phyloP scores from a whole-genome alignment of 805 yeast species.

The Schizosaccharomyces japonicus region DNA sequence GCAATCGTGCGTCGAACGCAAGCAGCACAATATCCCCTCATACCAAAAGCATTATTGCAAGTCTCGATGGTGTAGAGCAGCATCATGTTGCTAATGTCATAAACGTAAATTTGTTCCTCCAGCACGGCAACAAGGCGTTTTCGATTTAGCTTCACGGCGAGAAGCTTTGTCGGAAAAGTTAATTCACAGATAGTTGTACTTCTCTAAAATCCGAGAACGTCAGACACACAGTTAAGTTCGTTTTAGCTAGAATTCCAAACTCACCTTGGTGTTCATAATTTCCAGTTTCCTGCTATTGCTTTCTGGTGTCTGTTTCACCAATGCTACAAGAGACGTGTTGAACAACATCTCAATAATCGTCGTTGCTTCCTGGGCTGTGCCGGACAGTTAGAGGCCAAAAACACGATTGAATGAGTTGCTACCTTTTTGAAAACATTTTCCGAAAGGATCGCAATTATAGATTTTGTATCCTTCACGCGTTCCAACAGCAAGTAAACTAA shows the following conservation, averaged over 20 bases:
- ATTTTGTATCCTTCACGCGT: conserved; percentile 41
- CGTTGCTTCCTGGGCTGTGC: conserved; percentile 18
- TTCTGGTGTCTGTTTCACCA: conserved; percentile 47
- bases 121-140: conserved; percentile 57
- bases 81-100: conserved; percentile 77
- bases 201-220: conserved; percentile 18
- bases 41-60: conserved; percentile 21
- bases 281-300: conserved; percentile 53
- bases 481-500: conserved; percentile 48
- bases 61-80: conserved; percentile 49
- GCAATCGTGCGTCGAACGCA: too few relatives aligned
- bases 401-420: conserved; percentile 13
- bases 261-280: conserved; percentile 51
- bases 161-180: conserved; percentile 55
- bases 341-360: conserved; percentile 69
- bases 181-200: conserved; percentile 60
- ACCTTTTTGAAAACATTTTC: conserved; percentile 32
- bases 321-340: conserved; percentile 62
- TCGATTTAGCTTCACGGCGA: conserved; percentile 55
- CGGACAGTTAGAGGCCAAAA: conserved; percentile 12
- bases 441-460: conserved; percentile 73
- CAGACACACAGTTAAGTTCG: neutral
- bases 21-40: too few relatives aligned
- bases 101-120: conserved; percentile 60
- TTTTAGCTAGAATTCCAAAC: neutral